phyloP scores from a whole-genome alignment of 2,329 filamentous ascomycete species.

The Talaromyces sp. region DNA sequence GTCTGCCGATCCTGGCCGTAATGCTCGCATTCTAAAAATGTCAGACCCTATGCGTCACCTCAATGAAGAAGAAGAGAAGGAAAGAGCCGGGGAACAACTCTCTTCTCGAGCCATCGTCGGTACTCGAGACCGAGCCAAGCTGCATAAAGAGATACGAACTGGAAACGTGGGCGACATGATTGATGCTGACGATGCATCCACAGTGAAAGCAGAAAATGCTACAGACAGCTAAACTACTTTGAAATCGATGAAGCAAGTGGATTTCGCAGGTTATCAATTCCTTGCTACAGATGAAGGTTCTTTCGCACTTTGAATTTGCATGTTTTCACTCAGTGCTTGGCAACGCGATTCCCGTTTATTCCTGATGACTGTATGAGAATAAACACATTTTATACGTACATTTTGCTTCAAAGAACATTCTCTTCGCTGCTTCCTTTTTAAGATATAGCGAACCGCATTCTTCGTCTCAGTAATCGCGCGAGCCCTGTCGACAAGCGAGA shows the following conservation, averaged over 20 bases:
- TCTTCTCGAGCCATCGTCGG: neutral
- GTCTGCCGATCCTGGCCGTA: constrained; percentile 7
- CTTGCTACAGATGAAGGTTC: neutral
- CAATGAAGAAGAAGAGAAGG: neutral
- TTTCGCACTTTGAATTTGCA: neutral
- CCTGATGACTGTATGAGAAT: neutral
- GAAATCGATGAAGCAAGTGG: neutral
- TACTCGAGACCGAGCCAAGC: neutral
- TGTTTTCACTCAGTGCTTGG: neutral
- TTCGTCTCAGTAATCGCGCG: too few species aligned
- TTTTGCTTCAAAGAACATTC: neutral
- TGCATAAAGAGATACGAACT: neutral
- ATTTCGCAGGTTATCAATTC: too few species aligned
- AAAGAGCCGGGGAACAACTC: neutral
- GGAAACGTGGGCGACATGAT: neutral
- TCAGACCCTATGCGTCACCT: neutral
- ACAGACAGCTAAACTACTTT: neutral
- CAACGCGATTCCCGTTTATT: neutral
- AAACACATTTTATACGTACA: neutral
- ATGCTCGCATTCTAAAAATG: neutral
- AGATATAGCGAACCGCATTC: too few species aligned
- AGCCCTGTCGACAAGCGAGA: too few species aligned
- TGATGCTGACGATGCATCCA: neutral
- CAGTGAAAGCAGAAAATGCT: neutral
- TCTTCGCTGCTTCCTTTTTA: too few species aligned